Evolutionary conservation across 2,329 filamentous ascomycete genomes (phyloP).

Genomic region (Colletotrichum karsti): DNA sequence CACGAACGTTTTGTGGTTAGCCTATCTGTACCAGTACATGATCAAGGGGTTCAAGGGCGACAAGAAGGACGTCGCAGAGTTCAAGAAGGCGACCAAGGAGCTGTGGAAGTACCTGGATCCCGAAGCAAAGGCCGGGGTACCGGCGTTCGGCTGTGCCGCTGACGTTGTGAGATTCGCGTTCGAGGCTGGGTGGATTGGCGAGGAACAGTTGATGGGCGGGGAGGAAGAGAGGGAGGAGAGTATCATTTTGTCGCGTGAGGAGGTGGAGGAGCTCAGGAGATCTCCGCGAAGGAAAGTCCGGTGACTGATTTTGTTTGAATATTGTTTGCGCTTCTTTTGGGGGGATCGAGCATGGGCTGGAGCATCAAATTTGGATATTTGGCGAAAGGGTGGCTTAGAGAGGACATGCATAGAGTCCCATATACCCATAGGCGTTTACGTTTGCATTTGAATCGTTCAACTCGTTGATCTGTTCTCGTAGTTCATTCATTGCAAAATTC

Average conservation of each 20-base stretch:
- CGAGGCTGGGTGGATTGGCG: conserved; percentile 65
- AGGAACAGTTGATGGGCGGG: conserved; percentile 57
- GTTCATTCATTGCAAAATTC: too few species aligned
- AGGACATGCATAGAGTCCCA: neutral
- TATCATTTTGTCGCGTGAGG: conserved; percentile 45
- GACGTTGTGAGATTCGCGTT: conserved; percentile 66
- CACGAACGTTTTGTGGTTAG: conserved; percentile 72
- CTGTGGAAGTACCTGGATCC: conserved; percentile 64
- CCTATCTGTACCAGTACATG: conserved; percentile 67
- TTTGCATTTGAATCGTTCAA: neutral
- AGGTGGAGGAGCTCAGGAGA: conserved; percentile 30
- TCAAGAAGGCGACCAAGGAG: conserved; percentile 58
- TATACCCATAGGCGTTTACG: neutral
- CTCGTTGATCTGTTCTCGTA: too few species aligned
- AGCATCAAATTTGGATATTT: neutral
- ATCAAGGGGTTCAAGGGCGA: conserved; percentile 55
- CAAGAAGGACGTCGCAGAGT: conserved; percentile 53
- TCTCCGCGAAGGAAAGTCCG: conserved; percentile 1
- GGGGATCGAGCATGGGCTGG: neutral
- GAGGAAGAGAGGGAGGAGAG: conserved; percentile 47
- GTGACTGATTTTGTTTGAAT: neutral
- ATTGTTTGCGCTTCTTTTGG: neutral
- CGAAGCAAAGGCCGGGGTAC: conserved; percentile 53
- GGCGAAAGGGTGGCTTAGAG: neutral
- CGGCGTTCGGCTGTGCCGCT: conserved; percentile 63